Conservation (phyloP, 371 early-diverging fungal species). For the Blakeslea trispora region DNA sequence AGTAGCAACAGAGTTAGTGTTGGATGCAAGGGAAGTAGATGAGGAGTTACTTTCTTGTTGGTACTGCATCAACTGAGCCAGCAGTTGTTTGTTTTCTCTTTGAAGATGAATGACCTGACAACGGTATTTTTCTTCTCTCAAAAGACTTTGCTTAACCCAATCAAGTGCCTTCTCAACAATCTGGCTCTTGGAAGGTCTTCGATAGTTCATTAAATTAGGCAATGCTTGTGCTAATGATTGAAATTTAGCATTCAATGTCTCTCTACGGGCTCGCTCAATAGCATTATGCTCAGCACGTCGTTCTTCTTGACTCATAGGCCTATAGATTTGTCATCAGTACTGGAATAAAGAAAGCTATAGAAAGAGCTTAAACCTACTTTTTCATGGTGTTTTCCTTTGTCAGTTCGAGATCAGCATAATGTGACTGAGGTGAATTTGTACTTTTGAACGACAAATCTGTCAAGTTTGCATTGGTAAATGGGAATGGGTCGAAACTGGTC, state of each 20-base stretch:
- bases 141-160: slow-evolving; percentile 43
- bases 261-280: slow-evolving; percentile 73
- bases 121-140: slow-evolving; percentile 33
- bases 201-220: slow-evolving; percentile 60
- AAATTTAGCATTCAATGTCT: slow-evolving; percentile 66
- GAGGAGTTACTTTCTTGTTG: slow-evolving; percentile 1
- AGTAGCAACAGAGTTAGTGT: background rate
- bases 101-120: slow-evolving; percentile 33
- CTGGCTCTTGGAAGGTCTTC: slow-evolving; percentile 66
- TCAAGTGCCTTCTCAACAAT: slow-evolving; percentile 69
- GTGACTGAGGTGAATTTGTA: slow-evolving; percentile 4
- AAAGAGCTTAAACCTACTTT: too few relatives aligned
- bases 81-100: slow-evolving; percentile 34
- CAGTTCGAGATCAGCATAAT: slow-evolving; percentile 5
- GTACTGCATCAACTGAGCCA: slow-evolving; percentile 19
- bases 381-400: slow-evolving; percentile 7
- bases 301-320: slow-evolving; percentile 43
- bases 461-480: slow-evolving; percentile 13
- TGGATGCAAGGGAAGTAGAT: background rate
- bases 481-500: slow-evolving; percentile 9
- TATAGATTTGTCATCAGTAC: too few relatives aligned
- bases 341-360: too few relatives aligned
- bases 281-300: slow-evolving; percentile 74
- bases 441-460: background rate
- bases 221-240: slow-evolving; percentile 65